phyloP scores from a whole-genome alignment of 1,139 yeast species.

The Arxiozyma telluris region DNA sequence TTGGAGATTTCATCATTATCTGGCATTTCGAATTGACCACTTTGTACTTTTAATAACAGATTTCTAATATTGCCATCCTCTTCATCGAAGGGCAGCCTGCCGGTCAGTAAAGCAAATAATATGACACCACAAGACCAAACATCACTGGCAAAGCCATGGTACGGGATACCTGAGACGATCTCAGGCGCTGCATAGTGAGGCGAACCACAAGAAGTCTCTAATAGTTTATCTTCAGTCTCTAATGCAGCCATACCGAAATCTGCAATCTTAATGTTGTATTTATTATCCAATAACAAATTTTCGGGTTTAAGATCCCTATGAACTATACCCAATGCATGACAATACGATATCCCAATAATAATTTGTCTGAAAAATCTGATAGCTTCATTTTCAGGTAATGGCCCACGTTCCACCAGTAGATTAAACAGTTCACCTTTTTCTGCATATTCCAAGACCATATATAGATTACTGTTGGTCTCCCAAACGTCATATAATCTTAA shows the following conservation, averaged over 20 bases:
- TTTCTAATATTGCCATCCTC: constrained; percentile 71
- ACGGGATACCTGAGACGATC: constrained; percentile 86
- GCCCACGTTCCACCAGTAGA: constrained; percentile 78
- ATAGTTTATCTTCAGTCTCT: constrained; percentile 71
- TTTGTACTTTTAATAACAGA: constrained; percentile 78
- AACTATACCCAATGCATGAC: constrained; percentile 88
- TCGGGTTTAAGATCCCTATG: constrained; percentile 97
- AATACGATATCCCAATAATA: constrained; percentile 81
- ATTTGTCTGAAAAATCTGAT: constrained; percentile 86
- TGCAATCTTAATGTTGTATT: constrained; percentile 87
- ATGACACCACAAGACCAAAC: constrained; percentile 99
- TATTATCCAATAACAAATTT: constrained; percentile 75
- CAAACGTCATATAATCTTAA: constrained; percentile 96
- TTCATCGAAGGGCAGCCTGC: constrained; percentile 94
- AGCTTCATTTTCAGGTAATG: constrained; percentile 83
- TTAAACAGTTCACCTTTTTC: constrained; percentile 97
- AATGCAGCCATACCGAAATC: constrained; percentile 99
- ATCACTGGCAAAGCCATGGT: constrained; percentile 95
- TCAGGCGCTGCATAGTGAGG: constrained; percentile 99
- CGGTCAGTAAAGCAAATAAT: constrained; percentile 83
- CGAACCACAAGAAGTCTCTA: constrained; percentile 95
- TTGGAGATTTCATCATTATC: constrained; percentile 51
- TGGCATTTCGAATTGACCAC: constrained; percentile 82
- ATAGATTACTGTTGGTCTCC: constrained; percentile 92
- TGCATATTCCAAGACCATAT: constrained; percentile 85